Evolutionary conservation across 345 rosid genomes (phyloP).

Genomic region (Hibiscus syriacus): DNA sequence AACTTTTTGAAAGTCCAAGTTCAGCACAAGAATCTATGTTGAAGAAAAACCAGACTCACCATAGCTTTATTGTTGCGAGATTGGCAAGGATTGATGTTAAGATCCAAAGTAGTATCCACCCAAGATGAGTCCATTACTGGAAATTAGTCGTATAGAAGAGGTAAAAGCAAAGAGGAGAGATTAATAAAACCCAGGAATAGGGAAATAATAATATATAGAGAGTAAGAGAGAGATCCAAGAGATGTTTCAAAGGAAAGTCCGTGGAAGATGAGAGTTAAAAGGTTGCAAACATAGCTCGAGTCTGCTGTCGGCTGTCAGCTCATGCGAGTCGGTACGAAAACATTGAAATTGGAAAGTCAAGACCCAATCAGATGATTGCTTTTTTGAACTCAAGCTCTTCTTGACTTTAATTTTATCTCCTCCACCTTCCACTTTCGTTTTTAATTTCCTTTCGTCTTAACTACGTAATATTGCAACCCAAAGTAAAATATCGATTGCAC

Average conservation of each 20-base stretch:
- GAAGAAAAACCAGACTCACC: no score
- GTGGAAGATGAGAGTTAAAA: constrained; percentile 21
- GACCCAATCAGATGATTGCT: no score
- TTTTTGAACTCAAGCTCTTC: background rate
- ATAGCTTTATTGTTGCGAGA: no score
- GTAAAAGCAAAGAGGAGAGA: no score
- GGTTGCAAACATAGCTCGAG: no score
- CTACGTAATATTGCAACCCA: no score
- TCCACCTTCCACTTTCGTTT: background rate
- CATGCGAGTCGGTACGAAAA: background rate
- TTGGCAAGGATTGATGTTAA: no score
- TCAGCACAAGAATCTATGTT: constrained; percentile 42
- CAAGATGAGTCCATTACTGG: constrained; percentile 29
- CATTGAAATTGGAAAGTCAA: background rate
- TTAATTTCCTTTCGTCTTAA: no score
- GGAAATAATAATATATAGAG: constrained; percentile 9
- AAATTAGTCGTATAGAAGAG: background rate
- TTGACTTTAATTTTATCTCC: background rate
- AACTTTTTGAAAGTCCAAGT: constrained; percentile 17
- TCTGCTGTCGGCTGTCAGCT: no score
- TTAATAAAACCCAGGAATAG: background rate
- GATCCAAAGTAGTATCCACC: no score
- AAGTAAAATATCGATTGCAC: no score
- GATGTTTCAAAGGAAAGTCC: constrained; percentile 40
- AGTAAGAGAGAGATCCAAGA: no score